phyloP scores from a whole-genome alignment of 257 asterid species.

The Solanum piurae region DNA sequence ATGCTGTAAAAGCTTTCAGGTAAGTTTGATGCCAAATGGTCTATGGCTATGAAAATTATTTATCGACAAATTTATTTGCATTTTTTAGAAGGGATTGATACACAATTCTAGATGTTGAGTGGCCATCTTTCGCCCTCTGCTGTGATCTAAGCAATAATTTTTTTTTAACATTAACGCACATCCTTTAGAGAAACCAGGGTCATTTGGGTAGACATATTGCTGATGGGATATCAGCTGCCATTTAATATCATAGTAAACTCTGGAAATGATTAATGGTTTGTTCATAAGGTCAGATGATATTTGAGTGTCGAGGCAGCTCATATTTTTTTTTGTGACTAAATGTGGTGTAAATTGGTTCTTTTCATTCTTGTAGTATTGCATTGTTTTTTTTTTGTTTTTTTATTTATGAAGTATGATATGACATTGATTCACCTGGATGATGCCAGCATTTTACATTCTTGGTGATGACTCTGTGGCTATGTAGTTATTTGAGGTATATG shows the following conservation, averaged over 20 bases:
- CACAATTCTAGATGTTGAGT: background rate
- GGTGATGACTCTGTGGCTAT: background rate
- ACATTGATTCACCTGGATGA: background rate
- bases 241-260: background rate
- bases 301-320: background rate
- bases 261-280: background rate
- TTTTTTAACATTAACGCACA: background rate
- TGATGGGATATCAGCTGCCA: background rate
- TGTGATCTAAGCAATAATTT: background rate
- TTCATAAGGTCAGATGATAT: background rate
- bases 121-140: background rate
- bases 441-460: background rate
- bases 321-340: background rate
- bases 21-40: constrained; percentile 6
- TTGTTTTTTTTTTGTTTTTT: background rate
- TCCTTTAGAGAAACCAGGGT: background rate
- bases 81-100: background rate
- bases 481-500: background rate
- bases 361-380: background rate
- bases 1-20: constrained; percentile 81
- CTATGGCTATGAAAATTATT: background rate
- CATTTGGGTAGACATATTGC: background rate
- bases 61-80: background rate
- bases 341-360: background rate
- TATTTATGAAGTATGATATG: background rate